phyloP scores from a whole-genome alignment of 805 yeast genomes.

The Hanseniaspora guilliermondii region DNA sequence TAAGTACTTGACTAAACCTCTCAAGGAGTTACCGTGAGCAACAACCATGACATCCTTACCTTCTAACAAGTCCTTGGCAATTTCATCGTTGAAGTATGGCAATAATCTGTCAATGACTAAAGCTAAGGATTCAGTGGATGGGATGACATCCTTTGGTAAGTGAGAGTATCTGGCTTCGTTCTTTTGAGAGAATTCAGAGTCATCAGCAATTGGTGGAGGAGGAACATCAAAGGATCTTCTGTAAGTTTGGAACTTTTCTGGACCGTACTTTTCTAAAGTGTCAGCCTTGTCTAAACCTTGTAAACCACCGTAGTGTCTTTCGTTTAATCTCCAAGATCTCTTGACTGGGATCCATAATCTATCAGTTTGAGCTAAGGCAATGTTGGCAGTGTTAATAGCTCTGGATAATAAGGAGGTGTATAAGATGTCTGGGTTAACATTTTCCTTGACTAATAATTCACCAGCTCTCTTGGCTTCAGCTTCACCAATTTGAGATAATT shows the following conservation, averaged over 20 bases:
- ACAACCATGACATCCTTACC: conserved; percentile 88
- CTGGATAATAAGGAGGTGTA: conserved; percentile 86
- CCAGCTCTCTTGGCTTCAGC: conserved; percentile 92
- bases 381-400: conserved; percentile 95
- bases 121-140: conserved; percentile 88
- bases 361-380: conserved; percentile 81
- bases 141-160: conserved; percentile 75
- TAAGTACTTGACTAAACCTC: conserved; percentile 92
- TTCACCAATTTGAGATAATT: conserved; percentile 69
- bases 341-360: conserved; percentile 81
- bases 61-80: conserved; percentile 66
- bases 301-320: conserved; percentile 97
- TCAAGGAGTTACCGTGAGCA: conserved; percentile 97
- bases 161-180: conserved; percentile 76
- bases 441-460: conserved; percentile 75
- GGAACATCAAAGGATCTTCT: conserved; percentile 96
- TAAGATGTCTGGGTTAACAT: conserved; percentile 71
- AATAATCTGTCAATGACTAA: conserved; percentile 90
- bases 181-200: conserved; percentile 70
- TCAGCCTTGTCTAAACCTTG: conserved; percentile 98
- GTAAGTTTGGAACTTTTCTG: conserved; percentile 89
- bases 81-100: conserved; percentile 93
- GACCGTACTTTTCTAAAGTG: conserved; percentile 75
- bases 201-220: conserved; percentile 76
- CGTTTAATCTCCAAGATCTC: conserved; percentile 96